phyloP scores from a whole-genome alignment of 192 early-diverging fungal species.

The Backusella macrospora region DNA sequence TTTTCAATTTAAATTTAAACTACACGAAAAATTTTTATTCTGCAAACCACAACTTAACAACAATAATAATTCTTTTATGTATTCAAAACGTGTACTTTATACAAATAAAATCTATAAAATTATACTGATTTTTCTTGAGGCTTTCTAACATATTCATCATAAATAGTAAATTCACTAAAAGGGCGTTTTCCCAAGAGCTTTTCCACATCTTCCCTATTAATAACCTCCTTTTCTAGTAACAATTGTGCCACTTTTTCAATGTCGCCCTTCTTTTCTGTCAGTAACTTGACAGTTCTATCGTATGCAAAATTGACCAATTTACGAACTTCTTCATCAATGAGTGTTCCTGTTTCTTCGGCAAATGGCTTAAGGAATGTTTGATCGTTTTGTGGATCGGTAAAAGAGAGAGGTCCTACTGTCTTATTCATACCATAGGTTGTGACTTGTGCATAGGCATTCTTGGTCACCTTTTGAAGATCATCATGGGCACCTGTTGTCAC shows the following conservation, averaged over 20 bases:
- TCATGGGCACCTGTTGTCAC: constrained; percentile 96
- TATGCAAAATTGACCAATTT: constrained; percentile 81
- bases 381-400: constrained; percentile 67
- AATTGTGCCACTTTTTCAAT: constrained; percentile 92
- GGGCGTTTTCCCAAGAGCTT: constrained; percentile 81
- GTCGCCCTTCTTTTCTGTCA: constrained; percentile 80
- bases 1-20: too few relatives aligned
- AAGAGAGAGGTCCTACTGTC: constrained; percentile 87
- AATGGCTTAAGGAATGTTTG: constrained; percentile 92
- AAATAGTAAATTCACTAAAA: constrained; percentile 71
- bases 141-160: constrained; percentile 64
- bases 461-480: constrained; percentile 95
- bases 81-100: too few relatives aligned
- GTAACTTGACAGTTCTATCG: constrained; percentile 76
- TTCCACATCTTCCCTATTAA: constrained; percentile 95
- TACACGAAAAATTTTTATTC: too few relatives aligned
- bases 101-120: not conserved
- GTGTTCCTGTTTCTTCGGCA: constrained; percentile 87
- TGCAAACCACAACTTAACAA: too few relatives aligned
- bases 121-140: constrained; percentile 9
- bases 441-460: constrained; percentile 97
- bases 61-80: too few relatives aligned
- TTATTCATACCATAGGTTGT: constrained; percentile 94
- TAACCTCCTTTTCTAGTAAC: constrained; percentile 95
- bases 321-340: constrained; percentile 97